These are phyloP conservation scores for Rhodomyrtus tomentosa DNA, from an alignment of 345 rosid species.

Conservation along the genomic window DNA sequence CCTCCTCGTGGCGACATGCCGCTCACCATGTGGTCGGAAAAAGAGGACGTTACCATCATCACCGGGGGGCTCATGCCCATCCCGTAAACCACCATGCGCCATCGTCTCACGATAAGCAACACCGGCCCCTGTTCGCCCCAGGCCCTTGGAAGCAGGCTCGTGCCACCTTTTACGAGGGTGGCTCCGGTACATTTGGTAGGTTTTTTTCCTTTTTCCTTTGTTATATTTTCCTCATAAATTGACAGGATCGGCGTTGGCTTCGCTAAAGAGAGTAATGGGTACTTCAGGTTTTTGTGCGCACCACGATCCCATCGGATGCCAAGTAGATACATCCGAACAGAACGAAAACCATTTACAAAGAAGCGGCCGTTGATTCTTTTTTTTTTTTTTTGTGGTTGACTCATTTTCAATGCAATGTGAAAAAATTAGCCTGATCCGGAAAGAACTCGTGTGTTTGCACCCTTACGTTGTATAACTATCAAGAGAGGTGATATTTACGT, in stretches of 20 bases:
- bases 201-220: not conserved
- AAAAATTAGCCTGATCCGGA: not conserved
- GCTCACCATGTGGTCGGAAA: not conserved
- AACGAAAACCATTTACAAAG: not conserved
- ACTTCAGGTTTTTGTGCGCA: not conserved
- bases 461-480: not conserved
- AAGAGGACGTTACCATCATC: not conserved
- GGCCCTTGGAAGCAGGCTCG: conserved; percentile 32
- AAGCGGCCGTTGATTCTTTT: not conserved
- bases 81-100: not conserved
- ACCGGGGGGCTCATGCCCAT: not conserved
- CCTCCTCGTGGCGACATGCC: not conserved
- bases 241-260: not conserved
- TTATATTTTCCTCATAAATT: not conserved
- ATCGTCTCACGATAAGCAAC: not conserved
- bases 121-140: conserved; percentile 15
- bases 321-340: not conserved
- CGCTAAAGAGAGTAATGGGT: not conserved
- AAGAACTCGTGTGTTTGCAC: not conserved
- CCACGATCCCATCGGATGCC: not conserved
- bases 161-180: conserved; percentile 50
- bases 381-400: not conserved
- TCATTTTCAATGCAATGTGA: not conserved
- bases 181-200: conserved; percentile 31
- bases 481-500: not conserved